Evolutionary conservation across 1,284 basidiomycete species (phyloP).

Genomic region (Clitocybe nebularis): DNA sequence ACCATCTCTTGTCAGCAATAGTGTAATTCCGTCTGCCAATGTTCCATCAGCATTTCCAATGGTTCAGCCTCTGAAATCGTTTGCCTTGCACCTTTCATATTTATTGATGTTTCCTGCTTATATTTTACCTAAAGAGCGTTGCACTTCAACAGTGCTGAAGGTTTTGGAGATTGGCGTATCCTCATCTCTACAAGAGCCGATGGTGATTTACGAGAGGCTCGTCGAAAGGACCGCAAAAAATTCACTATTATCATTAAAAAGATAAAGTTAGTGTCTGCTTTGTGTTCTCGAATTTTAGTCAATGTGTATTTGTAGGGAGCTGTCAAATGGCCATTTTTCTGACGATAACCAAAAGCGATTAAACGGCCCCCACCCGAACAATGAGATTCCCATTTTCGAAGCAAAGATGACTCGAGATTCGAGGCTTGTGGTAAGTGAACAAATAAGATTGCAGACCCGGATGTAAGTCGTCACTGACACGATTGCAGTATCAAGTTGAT

Average conservation of each 20-base stretch:
- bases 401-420: conserved; percentile 64
- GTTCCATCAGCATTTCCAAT: conserved; percentile 41
- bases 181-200: conserved; percentile 43
- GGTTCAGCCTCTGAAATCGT: conserved; percentile 47
- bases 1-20: no score
- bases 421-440: conserved; percentile 50
- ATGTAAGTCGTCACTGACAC: background rate
- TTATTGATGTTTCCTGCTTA: background rate
- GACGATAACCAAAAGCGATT: conserved; percentile 66
- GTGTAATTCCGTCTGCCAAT: no score
- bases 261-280: conserved; percentile 40
- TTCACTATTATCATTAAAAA: conserved; percentile 52
- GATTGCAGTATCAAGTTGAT: conserved; percentile 60
- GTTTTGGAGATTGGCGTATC: conserved; percentile 52
- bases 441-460: conserved; percentile 5
- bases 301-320: conserved; percentile 38
- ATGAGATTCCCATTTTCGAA: conserved; percentile 58
- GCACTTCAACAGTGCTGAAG: conserved; percentile 46
- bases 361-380: conserved; percentile 37
- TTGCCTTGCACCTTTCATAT: background rate
- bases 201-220: conserved; percentile 36
- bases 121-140: conserved; percentile 24
- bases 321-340: conserved; percentile 66
- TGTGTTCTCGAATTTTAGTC: background rate
- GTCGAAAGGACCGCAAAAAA: conserved; percentile 31